phyloP scores from a whole-genome alignment of 2,329 filamentous ascomycete species.

The Hymenoscyphus scutula region DNA sequence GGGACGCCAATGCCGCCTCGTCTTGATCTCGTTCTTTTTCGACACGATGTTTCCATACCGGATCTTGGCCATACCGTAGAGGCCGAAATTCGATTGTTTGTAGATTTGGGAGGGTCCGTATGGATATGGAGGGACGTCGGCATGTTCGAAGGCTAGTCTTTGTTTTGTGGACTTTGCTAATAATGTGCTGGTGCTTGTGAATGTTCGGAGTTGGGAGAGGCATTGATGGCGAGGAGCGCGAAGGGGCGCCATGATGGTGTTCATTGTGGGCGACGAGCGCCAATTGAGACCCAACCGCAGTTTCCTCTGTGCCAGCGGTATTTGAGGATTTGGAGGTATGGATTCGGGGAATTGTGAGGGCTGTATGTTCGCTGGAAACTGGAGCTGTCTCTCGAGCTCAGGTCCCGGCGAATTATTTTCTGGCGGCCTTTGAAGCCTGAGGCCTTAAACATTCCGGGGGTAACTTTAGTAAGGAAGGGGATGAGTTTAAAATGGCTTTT shows the following conservation, averaged over 20 bases:
- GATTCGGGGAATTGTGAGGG: background rate
- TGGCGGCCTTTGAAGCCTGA: background rate
- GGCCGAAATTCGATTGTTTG: slow-evolving; percentile 76
- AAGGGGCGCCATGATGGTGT: slow-evolving; percentile 26
- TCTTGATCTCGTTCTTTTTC: slow-evolving; percentile 65
- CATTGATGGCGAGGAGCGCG: slow-evolving; percentile 28
- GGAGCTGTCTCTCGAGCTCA: background rate
- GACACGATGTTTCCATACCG: slow-evolving; percentile 78
- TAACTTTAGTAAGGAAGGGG: too few species aligned
- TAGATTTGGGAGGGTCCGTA: slow-evolving; percentile 68
- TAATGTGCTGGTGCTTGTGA: slow-evolving; percentile 33
- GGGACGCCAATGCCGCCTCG: slow-evolving; percentile 69
- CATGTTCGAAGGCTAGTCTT: slow-evolving; percentile 36
- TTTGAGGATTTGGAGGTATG: background rate
- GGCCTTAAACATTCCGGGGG: too few species aligned
- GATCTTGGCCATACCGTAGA: slow-evolving; percentile 69
- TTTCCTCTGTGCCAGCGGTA: background rate
- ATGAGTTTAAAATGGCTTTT: too few species aligned
- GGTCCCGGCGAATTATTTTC: background rate
- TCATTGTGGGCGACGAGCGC: slow-evolving; percentile 4
- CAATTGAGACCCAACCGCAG: background rate
- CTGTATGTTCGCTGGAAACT: background rate
- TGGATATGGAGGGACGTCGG: slow-evolving; percentile 60
- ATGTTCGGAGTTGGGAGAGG: slow-evolving; percentile 33
- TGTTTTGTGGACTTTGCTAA: slow-evolving; percentile 39